phyloP scores from a whole-genome alignment of 2,329 filamentous ascomycete species.

The Trichoderma afroharzianum region DNA sequence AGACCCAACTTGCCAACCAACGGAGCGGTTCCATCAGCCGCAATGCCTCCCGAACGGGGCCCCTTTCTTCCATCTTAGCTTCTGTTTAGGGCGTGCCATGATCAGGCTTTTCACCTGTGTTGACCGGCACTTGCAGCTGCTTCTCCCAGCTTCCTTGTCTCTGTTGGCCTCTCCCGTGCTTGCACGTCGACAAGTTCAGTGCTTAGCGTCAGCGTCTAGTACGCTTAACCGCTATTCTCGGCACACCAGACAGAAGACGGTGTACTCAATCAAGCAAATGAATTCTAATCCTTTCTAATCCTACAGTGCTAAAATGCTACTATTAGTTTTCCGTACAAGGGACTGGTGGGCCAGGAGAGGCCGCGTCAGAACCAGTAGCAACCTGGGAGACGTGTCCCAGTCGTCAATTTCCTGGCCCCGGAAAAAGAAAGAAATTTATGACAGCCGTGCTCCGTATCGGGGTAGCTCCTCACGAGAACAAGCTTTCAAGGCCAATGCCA shows the following conservation, averaged over 20 bases:
- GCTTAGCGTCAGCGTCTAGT: conserved; percentile 15
- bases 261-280: not conserved
- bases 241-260: not conserved
- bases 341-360: conserved; percentile 10
- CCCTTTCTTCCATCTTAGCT: conserved; percentile 1
- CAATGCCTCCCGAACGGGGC: not conserved
- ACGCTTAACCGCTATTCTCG: not conserved
- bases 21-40: not conserved
- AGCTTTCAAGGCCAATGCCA: not conserved
- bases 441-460: not conserved
- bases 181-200: not conserved
- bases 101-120: not conserved
- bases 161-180: conserved; percentile 1
- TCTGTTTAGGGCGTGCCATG: not conserved
- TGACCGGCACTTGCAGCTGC: not conserved
- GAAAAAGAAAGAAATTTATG: not conserved
- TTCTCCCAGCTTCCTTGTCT: not conserved
- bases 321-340: not conserved
- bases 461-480: not conserved
- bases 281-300: not conserved
- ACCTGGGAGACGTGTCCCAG: not conserved
- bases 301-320: not conserved
- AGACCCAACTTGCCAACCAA: not conserved
- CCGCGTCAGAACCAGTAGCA: not conserved
- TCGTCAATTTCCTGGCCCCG: not conserved